A percentile compares a stretch with the other conserved stretches of the same genome.
Conservation (phyloP, 768 basidiomycete genomes). For the Artomyces pyxidatus region DNA sequence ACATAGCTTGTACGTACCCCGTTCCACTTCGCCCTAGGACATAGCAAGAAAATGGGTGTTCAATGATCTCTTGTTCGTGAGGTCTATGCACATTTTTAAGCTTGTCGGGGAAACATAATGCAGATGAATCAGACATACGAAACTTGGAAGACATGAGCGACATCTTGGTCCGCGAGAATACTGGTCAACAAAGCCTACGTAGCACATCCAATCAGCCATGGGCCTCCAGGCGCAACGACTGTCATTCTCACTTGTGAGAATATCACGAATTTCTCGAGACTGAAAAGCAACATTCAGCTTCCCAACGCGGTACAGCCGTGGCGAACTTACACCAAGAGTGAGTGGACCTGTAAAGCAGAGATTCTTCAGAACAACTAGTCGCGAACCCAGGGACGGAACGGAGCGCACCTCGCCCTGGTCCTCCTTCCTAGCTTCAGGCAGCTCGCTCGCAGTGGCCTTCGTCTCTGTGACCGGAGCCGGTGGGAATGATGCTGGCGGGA, state of each 20-base stretch:
- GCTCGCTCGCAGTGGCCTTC: slow-evolving; percentile 4
- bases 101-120: not conserved
- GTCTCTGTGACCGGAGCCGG: slow-evolving; percentile 22
- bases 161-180: slow-evolving; percentile 9
- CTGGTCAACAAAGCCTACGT: slow-evolving; percentile 2
- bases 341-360: no score
- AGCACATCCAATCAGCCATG: not conserved
- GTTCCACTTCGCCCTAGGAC: slow-evolving; percentile 54
- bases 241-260: slow-evolving; percentile 3
- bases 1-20: slow-evolving; percentile 34
- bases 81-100: not conserved
- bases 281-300: no score
- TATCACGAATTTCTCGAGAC: slow-evolving; percentile 12
- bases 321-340: no score
- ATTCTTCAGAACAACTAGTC: no score
- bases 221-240: no score
- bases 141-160: slow-evolving; percentile 10
- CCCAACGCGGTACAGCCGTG: no score
- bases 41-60: slow-evolving; percentile 8
- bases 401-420: slow-evolving; percentile 47
- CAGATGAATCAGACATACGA: slow-evolving; percentile 4
- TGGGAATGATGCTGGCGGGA: slow-evolving; percentile 46
- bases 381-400: no score
- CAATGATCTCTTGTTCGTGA: slow-evolving; percentile 11
- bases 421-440: slow-evolving; percentile 33